phyloP scores from a whole-genome alignment of 2,329 filamentous ascomycete genomes.

The Pseudogymnoascus sp. region DNA sequence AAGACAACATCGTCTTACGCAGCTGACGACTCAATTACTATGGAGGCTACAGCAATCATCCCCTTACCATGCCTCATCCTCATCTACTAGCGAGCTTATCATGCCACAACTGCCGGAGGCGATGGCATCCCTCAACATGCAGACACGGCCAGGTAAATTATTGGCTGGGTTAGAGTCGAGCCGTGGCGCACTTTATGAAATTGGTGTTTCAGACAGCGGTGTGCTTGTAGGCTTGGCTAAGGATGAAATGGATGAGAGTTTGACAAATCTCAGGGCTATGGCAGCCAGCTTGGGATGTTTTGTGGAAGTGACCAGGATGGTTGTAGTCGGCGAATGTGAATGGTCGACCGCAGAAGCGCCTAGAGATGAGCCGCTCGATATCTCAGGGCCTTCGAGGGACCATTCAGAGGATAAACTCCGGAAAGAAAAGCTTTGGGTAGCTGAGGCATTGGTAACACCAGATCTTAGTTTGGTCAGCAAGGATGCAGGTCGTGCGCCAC shows the following conservation, averaged over 20 bases:
- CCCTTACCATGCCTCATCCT: constrained; percentile 78
- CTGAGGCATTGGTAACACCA: constrained; percentile 82
- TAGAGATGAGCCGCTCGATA: constrained; percentile 15
- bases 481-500: background rate
- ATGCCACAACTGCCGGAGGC: constrained; percentile 69
- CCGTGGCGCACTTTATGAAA: constrained; percentile 88
- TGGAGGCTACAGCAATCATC: constrained; percentile 96
- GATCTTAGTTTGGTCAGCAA: constrained; percentile 44
- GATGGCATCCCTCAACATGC: constrained; percentile 37
- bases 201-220: constrained; percentile 92
- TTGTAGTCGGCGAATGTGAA: constrained; percentile 80
- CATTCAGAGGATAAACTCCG: constrained; percentile 22
- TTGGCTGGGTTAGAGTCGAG: constrained; percentile 85
- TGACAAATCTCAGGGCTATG: constrained; percentile 81
- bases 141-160: constrained; percentile 46
- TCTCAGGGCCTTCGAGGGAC: constrained; percentile 22
- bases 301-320: constrained; percentile 73
- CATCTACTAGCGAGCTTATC: constrained; percentile 67
- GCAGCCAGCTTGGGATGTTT: constrained; percentile 84
- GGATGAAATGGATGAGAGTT: constrained; percentile 88
- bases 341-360: constrained; percentile 40
- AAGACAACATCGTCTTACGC: constrained; percentile 77
- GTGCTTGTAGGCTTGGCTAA: constrained; percentile 80
- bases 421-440: constrained; percentile 68
- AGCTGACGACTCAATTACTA: constrained; percentile 87